Evolutionary conservation across 495 filamentous ascomycete species (phyloP).

Genomic region (Podospora fimiseda): DNA sequence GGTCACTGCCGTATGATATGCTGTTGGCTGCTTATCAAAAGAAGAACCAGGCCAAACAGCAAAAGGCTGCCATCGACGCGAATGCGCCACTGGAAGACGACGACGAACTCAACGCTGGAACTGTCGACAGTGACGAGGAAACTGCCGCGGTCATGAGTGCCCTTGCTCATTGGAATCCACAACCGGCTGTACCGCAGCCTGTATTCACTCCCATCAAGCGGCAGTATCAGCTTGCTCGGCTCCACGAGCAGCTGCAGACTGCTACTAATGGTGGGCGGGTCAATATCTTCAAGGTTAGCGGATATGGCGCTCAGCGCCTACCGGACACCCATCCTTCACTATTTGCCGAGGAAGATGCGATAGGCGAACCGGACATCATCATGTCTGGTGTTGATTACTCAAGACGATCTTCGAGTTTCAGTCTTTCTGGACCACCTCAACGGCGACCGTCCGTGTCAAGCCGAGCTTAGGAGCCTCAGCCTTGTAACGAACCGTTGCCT

Average conservation of each 20-base stretch:
- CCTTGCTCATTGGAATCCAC: conserved; percentile 65
- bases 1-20: conserved; percentile 92
- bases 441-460: conserved; percentile 38
- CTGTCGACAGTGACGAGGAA: conserved; percentile 91
- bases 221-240: conserved; percentile 75
- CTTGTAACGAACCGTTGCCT: conserved; percentile 7
- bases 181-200: conserved; percentile 60
- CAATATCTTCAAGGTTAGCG: conserved; percentile 50
- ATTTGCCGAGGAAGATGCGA: conserved; percentile 38
- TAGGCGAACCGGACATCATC: conserved; percentile 38
- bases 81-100: conserved; percentile 90
- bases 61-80: conserved; percentile 90
- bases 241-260: conserved; percentile 81
- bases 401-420: conserved; percentile 39
- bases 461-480: conserved; percentile 31
- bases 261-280: conserved; percentile 55
- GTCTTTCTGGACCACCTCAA: conserved; percentile 34
- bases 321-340: conserved; percentile 35
- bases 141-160: conserved; percentile 80
- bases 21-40: conserved; percentile 92
- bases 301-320: conserved; percentile 42
- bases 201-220: conserved; percentile 59
- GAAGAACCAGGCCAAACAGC: conserved; percentile 96
- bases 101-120: conserved; percentile 60
- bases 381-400: conserved; percentile 24